A percentile compares a stretch with the other conserved stretches of the same genome.
Evolutionary conservation across 768 basidiomycete genomes (phyloP).

Genomic region (Macrocybe gigantea): DNA sequence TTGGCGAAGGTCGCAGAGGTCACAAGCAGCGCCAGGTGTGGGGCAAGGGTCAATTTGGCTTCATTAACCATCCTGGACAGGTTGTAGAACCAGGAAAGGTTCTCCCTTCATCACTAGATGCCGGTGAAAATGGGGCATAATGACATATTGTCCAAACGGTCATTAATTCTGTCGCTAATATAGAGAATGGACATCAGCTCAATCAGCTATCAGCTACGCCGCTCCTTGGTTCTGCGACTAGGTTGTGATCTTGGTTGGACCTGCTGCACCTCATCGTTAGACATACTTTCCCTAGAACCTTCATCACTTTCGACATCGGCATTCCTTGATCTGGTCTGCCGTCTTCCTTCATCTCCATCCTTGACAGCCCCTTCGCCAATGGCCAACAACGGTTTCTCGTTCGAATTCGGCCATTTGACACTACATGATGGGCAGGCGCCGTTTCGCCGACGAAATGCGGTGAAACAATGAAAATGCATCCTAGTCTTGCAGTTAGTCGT

Average conservation of each 20-base stretch:
- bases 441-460: constrained; percentile 37
- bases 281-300: no score
- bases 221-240: no score
- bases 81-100: constrained; percentile 42
- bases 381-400: constrained; percentile 38
- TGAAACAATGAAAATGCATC: constrained; percentile 64
- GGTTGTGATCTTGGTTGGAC: no score
- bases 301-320: no score
- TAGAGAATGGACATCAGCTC: no score
- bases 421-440: constrained; percentile 52
- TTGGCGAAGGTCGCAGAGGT: constrained; percentile 77
- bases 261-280: no score
- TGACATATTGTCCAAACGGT: constrained; percentile 1
- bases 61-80: constrained; percentile 43
- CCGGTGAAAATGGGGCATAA: constrained; percentile 1
- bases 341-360: constrained; percentile 49
- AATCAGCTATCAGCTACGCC: no score
- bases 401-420: constrained; percentile 54
- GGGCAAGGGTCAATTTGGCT: constrained; percentile 88
- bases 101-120: constrained; percentile 9
- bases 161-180: no score
- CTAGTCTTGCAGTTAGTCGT: constrained; percentile 56
- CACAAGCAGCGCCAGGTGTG: constrained; percentile 68
- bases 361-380: constrained; percentile 68
- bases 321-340: constrained; percentile 9